Percentiles rank a stretch among this genome's conserved stretches.
Conservation (phyloP, 2,329 filamentous ascomycete genomes). For the Colletotrichum sp. region DNA sequence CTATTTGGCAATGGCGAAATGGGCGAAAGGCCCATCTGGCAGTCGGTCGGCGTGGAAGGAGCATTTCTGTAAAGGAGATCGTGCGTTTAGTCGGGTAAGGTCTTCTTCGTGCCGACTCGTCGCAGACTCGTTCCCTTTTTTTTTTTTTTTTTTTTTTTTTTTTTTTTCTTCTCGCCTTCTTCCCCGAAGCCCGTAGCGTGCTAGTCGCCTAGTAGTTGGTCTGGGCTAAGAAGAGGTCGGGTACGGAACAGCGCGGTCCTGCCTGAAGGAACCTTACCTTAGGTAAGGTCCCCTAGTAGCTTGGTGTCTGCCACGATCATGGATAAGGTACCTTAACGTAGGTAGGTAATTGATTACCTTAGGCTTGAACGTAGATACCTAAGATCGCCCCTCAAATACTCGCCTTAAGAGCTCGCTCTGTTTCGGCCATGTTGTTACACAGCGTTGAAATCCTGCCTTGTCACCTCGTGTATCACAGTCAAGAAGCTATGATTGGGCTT, state of each 20-base stretch:
- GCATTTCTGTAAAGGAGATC: neutral
- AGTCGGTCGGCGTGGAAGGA: neutral
- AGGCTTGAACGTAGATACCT: neutral
- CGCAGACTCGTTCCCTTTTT: neutral
- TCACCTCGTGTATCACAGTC: neutral
- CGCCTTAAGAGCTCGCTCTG: neutral
- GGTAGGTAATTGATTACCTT: neutral
- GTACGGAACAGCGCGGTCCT: neutral
- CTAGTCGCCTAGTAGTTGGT: neutral
- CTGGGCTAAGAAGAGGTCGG: neutral
- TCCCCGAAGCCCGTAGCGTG: neutral
- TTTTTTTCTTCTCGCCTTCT: neutral
- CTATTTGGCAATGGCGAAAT: neutral
- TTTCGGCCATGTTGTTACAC: neutral
- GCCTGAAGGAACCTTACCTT: neutral
- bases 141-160: no score
- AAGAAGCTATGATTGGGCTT: neutral
- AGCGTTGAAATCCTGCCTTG: neutral
- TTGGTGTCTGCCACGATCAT: no score
- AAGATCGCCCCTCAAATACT: neutral
- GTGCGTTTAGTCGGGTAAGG: neutral
- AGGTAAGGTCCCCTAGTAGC: no score
- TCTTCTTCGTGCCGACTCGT: neutral
- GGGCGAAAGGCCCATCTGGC: neutral
- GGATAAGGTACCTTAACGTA: no score